Percentiles rank a stretch among this genome's conserved stretches.
Evolutionary conservation across 371 early-diverging fungal genomes (phyloP).

Genomic region (Syncephalastrum sp.): DNA sequence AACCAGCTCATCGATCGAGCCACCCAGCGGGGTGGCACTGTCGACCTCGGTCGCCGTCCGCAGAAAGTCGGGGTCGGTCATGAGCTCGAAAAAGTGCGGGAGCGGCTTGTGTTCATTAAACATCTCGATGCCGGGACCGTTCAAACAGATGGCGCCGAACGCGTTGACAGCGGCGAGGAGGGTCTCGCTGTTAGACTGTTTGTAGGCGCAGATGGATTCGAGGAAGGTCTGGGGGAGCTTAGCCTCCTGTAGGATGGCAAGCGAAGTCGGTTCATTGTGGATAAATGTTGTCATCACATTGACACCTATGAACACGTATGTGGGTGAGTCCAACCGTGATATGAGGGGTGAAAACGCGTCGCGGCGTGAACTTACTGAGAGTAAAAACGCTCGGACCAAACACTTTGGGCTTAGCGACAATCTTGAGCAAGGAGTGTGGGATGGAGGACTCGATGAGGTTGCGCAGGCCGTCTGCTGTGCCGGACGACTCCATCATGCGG

Average conservation of each 20-base stretch:
- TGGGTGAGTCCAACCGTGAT: slow-evolving; percentile 1
- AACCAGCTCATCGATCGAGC: slow-evolving; percentile 91
- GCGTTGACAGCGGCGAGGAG: slow-evolving; percentile 87
- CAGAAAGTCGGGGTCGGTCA: slow-evolving; percentile 76
- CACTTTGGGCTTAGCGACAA: slow-evolving; percentile 69
- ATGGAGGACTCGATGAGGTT: slow-evolving; percentile 92
- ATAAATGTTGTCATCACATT: slow-evolving; percentile 94
- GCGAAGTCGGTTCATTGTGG: slow-evolving; percentile 94
- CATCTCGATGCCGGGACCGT: slow-evolving; percentile 80
- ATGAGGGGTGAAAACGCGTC: neutral
- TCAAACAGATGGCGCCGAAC: slow-evolving; percentile 95
- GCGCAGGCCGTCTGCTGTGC: slow-evolving; percentile 86
- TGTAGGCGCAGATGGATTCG: slow-evolving; percentile 55
- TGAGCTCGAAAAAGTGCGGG: slow-evolving; percentile 71
- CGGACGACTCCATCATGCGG: slow-evolving; percentile 92
- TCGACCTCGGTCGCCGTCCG: slow-evolving; percentile 81
- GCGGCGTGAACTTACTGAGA: slow-evolving; percentile 46
- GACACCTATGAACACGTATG: slow-evolving; percentile 51
- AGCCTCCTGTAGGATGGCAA: slow-evolving; percentile 90
- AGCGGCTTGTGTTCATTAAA: slow-evolving; percentile 74
- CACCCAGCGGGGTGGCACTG: slow-evolving; percentile 77
- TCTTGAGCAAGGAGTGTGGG: slow-evolving; percentile 69
- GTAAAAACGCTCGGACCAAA: slow-evolving; percentile 80
- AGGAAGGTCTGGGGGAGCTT: slow-evolving; percentile 85
- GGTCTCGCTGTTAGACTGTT: slow-evolving; percentile 74